phyloP scores from a whole-genome alignment of 768 basidiomycete genomes.

The Kwoniella europaea region DNA sequence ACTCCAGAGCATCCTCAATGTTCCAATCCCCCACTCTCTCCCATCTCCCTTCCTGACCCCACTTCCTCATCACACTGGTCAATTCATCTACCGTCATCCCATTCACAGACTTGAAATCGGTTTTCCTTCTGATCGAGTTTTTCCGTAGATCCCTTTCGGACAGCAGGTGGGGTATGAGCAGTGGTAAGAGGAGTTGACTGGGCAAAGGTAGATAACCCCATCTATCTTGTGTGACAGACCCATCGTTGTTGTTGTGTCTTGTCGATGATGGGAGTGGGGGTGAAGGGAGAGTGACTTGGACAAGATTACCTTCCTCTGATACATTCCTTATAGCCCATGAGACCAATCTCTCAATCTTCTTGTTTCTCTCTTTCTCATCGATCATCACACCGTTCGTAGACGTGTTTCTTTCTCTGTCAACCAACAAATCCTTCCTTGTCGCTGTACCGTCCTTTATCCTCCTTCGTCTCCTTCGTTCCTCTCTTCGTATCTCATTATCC shows the following conservation, averaged over 20 bases:
- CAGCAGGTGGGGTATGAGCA: slow-evolving; percentile 32
- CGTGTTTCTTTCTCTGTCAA: slow-evolving; percentile 11
- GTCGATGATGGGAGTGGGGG: not conserved
- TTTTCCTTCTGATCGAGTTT: slow-evolving; percentile 20
- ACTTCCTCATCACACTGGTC: slow-evolving; percentile 21
- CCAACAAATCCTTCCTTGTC: slow-evolving; percentile 27
- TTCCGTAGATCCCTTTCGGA: slow-evolving; percentile 22
- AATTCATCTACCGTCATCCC: slow-evolving; percentile 42
- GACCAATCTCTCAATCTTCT: slow-evolving; percentile 28
- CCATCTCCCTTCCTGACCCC: slow-evolving; percentile 50
- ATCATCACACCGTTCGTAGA: not conserved
- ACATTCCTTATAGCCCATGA: slow-evolving; percentile 37
- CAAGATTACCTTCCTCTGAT: slow-evolving; percentile 42
- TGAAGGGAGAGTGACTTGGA: slow-evolving; percentile 28
- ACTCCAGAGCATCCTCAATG: slow-evolving; percentile 40
- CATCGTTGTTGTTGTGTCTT: not conserved
- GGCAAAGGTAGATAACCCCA: slow-evolving; percentile 45
- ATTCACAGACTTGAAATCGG: slow-evolving; percentile 32
- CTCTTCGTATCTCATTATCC: slow-evolving; percentile 30
- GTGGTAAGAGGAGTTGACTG: slow-evolving; percentile 35
- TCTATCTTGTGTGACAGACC: not conserved
- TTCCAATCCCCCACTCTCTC: slow-evolving; percentile 46
- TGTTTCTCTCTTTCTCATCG: slow-evolving; percentile 7
- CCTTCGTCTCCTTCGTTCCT: slow-evolving; percentile 36
- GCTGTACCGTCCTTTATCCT: slow-evolving; percentile 38